Percentiles rank a stretch among this genome's conserved stretches.
Conservation (phyloP, 129 eudicot species). For the Helichrysum umbraculigerum region DNA sequence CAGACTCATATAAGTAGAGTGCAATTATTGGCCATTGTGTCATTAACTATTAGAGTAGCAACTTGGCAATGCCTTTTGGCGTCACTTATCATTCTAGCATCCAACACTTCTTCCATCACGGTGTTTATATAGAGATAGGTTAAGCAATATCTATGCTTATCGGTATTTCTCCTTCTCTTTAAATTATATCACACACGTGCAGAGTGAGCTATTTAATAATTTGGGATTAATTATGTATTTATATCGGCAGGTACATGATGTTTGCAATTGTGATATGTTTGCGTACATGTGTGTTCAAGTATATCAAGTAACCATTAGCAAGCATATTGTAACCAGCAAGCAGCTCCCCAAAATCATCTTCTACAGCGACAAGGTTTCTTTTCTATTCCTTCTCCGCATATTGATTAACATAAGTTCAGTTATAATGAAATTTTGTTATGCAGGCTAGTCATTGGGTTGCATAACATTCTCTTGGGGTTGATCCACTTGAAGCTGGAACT, state of each 20-base stretch:
- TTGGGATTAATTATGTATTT: background rate
- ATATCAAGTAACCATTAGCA: slow-evolving; percentile 26
- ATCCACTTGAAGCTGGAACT: too few species aligned
- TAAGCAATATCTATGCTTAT: slow-evolving; percentile 30
- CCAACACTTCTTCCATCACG: slow-evolving; percentile 21
- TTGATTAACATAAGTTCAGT: too few species aligned
- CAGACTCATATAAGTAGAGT: background rate
- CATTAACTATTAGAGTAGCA: slow-evolving; percentile 8
- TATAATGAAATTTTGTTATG: too few species aligned
- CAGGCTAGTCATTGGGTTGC: too few species aligned
- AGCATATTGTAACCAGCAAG: slow-evolving; percentile 1
- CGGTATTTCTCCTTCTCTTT: slow-evolving; percentile 19
- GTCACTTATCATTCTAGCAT: slow-evolving; percentile 29
- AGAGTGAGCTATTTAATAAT: background rate
- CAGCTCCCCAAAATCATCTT: slow-evolving; percentile 16
- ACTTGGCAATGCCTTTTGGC: slow-evolving; percentile 32
- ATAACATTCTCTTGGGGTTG: too few species aligned
- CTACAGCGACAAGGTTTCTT: slow-evolving; percentile 28
- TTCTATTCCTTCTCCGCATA: too few species aligned
- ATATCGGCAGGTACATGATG: slow-evolving; percentile 24
- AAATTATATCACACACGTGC: background rate
- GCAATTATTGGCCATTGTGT: slow-evolving; percentile 10
- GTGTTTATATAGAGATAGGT: slow-evolving; percentile 1
- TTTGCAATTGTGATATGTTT: slow-evolving; percentile 33
- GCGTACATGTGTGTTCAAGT: slow-evolving; percentile 33